Evolutionary conservation across 2,329 filamentous ascomycete genomes (phyloP).

Genomic region (Calonectria honghensis): DNA sequence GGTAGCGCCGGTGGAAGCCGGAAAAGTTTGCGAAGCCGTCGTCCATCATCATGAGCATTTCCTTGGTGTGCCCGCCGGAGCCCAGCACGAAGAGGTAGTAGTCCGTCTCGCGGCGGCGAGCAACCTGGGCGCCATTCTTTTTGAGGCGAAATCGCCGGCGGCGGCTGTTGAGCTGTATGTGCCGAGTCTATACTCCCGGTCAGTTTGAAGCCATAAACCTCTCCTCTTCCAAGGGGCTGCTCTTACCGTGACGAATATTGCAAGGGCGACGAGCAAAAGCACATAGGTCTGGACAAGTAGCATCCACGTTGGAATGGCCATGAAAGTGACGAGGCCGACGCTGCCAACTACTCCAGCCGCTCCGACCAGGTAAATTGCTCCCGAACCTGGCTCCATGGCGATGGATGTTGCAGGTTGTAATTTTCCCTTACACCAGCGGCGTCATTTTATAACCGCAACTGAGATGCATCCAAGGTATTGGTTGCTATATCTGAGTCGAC

Average conservation of each 20-base stretch:
- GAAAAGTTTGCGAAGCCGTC: constrained; percentile 71
- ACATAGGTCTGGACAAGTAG: constrained; percentile 44
- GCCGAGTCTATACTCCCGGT: constrained; percentile 52
- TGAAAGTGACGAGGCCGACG: constrained; percentile 19
- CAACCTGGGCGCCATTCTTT: constrained; percentile 40
- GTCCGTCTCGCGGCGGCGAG: constrained; percentile 49
- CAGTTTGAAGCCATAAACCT: background rate
- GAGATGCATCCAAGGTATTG: background rate
- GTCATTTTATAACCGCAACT: constrained; percentile 7
- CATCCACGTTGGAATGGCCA: constrained; percentile 31
- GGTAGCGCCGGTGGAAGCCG: constrained; percentile 84
- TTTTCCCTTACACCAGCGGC: background rate
- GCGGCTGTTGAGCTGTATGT: constrained; percentile 53
- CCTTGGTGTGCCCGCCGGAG: constrained; percentile 94
- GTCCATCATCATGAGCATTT: constrained; percentile 91
- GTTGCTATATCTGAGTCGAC: constrained; percentile 7
- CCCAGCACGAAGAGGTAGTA: constrained; percentile 90
- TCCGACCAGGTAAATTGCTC: constrained; percentile 32
- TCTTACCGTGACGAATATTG: constrained; percentile 59
- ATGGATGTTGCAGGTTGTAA: background rate
- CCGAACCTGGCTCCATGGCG: constrained; percentile 29
- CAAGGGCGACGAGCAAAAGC: constrained; percentile 46
- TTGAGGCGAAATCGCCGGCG: constrained; percentile 45
- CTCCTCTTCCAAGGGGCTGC: background rate
- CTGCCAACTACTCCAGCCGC: constrained; percentile 13